Percentiles rank a stretch among this genome's conserved stretches.
phyloP scores from a whole-genome alignment of 495 filamentous ascomycete species.

The Pseudotulostoma volvatum region DNA sequence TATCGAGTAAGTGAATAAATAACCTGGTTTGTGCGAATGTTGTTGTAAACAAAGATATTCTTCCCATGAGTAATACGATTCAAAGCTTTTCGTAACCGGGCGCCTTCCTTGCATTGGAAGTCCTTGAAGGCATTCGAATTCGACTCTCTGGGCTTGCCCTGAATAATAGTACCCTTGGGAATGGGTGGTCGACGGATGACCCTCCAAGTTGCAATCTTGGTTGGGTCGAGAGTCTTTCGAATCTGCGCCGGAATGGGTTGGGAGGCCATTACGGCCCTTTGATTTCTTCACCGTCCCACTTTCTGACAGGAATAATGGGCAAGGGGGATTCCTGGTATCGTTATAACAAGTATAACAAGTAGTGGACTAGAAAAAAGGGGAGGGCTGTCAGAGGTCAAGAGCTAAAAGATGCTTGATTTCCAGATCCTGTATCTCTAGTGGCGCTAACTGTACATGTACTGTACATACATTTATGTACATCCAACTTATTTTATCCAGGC shows the following conservation, averaged over 20 bases:
- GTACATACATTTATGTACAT: too few relatives aligned
- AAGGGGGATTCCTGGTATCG: too few relatives aligned
- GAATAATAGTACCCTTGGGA: constrained; percentile 22
- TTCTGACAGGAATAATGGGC: too few relatives aligned
- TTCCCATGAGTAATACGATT: constrained; percentile 38
- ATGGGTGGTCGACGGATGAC: constrained; percentile 26
- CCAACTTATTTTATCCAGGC: too few relatives aligned
- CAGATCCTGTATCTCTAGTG: too few relatives aligned
- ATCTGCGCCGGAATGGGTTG: constrained; percentile 16
- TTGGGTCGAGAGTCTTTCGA: constrained; percentile 30
- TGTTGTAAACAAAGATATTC: constrained; percentile 69
- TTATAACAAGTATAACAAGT: too few relatives aligned
- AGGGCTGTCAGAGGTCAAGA: too few relatives aligned
- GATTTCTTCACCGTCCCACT: too few relatives aligned
- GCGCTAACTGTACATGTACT: too few relatives aligned
- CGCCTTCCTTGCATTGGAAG: constrained; percentile 21
- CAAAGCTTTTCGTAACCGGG: constrained; percentile 31
- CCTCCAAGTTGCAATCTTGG: constrained; percentile 27
- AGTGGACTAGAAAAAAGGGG: too few relatives aligned
- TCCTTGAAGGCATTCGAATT: constrained; percentile 28
- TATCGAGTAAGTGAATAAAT: constrained; percentile 60
- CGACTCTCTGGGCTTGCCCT: constrained; percentile 21
- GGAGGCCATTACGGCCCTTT: constrained; percentile 30
- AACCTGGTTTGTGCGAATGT: constrained; percentile 66
- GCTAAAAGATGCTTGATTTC: too few relatives aligned